These are phyloP conservation scores for Aureobasidium lini DNA, from an alignment of 2,329 filamentous ascomycete genomes.

Conservation along the genomic window DNA sequence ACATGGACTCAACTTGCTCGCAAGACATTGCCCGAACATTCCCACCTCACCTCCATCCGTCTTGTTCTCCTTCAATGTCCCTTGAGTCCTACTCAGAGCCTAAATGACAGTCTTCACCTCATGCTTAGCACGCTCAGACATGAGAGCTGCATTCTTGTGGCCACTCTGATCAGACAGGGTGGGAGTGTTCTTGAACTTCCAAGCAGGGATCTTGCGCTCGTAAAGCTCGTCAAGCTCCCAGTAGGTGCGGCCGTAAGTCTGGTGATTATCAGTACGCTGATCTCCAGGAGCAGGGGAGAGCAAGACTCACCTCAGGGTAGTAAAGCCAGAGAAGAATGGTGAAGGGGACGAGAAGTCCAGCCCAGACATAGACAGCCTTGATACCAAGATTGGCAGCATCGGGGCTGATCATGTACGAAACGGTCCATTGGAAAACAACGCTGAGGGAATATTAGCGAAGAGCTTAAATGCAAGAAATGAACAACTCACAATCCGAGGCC, in stretches of 20 bases:
- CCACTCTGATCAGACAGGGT: slow-evolving; percentile 2
- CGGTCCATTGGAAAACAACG: slow-evolving; percentile 17
- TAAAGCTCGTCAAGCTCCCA: slow-evolving; percentile 20
- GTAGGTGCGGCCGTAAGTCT: slow-evolving; percentile 18
- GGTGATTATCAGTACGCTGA: not conserved
- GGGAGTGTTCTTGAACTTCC: slow-evolving; percentile 16
- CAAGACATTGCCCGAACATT: too few relatives aligned
- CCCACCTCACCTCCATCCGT: too few relatives aligned
- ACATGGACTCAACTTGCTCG: too few relatives aligned
- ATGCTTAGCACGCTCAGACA: not conserved
- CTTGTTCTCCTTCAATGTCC: too few relatives aligned
- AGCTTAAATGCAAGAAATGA: not conserved
- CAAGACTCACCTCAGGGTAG: slow-evolving; percentile 15
- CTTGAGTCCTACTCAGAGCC: too few relatives aligned
- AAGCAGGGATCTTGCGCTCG: slow-evolving; percentile 18
- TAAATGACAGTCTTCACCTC: not conserved
- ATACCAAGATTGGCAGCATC: slow-evolving; percentile 16
- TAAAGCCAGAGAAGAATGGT: slow-evolving; percentile 16
- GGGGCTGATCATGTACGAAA: slow-evolving; percentile 17
- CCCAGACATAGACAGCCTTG: slow-evolving; percentile 17
- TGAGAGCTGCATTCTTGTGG: not conserved
- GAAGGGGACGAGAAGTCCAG: slow-evolving; percentile 13
- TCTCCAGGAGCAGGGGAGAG: not conserved
- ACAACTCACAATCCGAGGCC: slow-evolving; percentile 16
- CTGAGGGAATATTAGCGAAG: not conserved